These are phyloP conservation scores for Trichophyton verrucosum DNA, from an alignment of 2,329 filamentous ascomycete genomes.

Conservation along the genomic window DNA sequence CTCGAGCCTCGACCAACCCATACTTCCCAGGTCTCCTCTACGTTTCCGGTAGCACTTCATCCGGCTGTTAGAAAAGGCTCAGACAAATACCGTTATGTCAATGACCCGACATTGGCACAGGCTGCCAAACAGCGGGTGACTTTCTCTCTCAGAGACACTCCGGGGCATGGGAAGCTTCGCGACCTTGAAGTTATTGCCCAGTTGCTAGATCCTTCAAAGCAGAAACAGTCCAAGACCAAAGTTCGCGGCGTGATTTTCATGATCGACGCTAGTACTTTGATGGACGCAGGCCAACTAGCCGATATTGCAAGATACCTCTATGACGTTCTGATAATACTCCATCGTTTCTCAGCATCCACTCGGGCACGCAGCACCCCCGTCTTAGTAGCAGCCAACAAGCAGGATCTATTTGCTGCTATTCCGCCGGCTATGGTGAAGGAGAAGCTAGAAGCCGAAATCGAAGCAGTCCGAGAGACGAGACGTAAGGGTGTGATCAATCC, in stretches of 20 bases:
- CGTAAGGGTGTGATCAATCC: conserved; percentile 75
- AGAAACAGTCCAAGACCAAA: conserved; percentile 21
- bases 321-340: conserved; percentile 71
- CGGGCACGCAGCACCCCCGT: conserved; percentile 54
- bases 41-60: conserved; percentile 46
- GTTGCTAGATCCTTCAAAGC: conserved; percentile 24
- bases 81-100: conserved; percentile 51
- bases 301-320: conserved; percentile 76
- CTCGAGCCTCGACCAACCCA: conserved; percentile 39
- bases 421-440: conserved; percentile 63
- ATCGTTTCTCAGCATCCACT: conserved; percentile 45
- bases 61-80: conserved; percentile 41
- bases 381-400: conserved; percentile 84
- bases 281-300: conserved; percentile 39
- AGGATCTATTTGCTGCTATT: conserved; percentile 86
- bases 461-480: conserved; percentile 60
- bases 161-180: conserved; percentile 89
- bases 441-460: conserved; percentile 68
- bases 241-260: conserved; percentile 65
- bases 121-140: conserved; percentile 24
- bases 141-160: conserved; percentile 55
- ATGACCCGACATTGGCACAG: conserved; percentile 54
- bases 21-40: conserved; percentile 49
- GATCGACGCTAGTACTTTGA: conserved; percentile 65
- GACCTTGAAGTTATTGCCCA: conserved; percentile 38